Evolutionary conservation across 257 asterid genomes (phyloP).

Genomic region (Ligustrum vulgare): DNA sequence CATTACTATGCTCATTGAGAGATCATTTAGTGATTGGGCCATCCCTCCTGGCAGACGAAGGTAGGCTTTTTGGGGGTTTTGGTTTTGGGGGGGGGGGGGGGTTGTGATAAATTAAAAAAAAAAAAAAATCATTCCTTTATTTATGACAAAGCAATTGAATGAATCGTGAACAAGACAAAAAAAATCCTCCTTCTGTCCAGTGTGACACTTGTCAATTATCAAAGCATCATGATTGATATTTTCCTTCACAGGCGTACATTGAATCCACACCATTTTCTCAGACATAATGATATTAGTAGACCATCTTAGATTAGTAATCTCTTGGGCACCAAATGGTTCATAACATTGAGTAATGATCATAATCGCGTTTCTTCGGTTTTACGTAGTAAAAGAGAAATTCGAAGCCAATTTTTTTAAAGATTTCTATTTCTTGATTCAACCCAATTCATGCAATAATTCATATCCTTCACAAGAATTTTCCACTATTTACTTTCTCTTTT

Average conservation of each 20-base stretch:
- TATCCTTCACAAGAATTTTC: background rate
- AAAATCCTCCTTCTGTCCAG: background rate
- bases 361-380: background rate
- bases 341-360: background rate
- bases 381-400: background rate
- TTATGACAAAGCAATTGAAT: background rate
- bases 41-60: background rate
- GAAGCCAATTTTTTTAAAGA: background rate
- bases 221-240: background rate
- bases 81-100: too few species aligned
- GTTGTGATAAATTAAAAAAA: too few species aligned
- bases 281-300: background rate
- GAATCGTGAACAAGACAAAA: too few species aligned
- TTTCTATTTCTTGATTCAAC: background rate
- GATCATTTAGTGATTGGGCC: background rate
- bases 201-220: background rate
- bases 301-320: background rate
- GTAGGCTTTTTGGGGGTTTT: too few species aligned
- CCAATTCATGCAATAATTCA: background rate
- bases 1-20: background rate
- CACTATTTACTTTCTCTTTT: background rate
- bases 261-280: background rate
- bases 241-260: background rate
- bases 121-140: too few species aligned
- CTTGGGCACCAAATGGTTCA: background rate